Base-by-base conservation (phyloP, 805 yeast genomes). In the Myxozyma vanderwaltii region DNA sequence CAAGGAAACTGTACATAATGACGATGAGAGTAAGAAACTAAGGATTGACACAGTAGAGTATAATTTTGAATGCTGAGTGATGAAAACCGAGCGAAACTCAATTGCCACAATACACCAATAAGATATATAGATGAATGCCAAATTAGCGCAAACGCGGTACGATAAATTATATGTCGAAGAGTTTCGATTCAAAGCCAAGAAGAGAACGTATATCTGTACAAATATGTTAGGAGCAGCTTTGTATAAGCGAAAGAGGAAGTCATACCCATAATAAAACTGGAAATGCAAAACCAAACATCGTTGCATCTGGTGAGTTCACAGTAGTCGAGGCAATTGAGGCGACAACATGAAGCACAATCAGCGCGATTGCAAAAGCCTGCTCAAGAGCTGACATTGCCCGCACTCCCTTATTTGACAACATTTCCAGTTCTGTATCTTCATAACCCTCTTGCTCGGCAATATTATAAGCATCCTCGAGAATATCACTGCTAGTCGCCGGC, bases 1-100 rank as follows among this genome's bases (percentile, higher is more conserved):
- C 15, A 50, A 38, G n/a, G 49, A 38, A 56, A 82, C 70, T 13
- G 76, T 45, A 47, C 83, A 77, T 52, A 87, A 74, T 0, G 75
- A 45, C 0, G 78, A 51, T 40, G 80, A 71, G 10, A 82, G 66
- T 19, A 73, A 63, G 58, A 86, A 84, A 26, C 65, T 51, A 19
- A 64, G 59, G n/a, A 40, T 57, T 40, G 51, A 58, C 52, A 43
- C 45, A 40, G 53, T 48, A 44, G 17, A 68, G 63, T n/a, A 52
- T 54, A 15, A 24, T 3, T 3, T 66, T 54, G 56, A 50, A 69
- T 56, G 65, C 64, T 33, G 59, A 41, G n/a, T 61, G 17, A 46
- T 67, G 61, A n/a, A 67, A 58, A 45, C 69, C 52, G 68, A 63
- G 58, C 58, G 66, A 39, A 51, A 62, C 58, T 61, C 43, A 33